Conservation (phyloP, 164 flowering plant species). For the Protea cynaroides region DNA sequence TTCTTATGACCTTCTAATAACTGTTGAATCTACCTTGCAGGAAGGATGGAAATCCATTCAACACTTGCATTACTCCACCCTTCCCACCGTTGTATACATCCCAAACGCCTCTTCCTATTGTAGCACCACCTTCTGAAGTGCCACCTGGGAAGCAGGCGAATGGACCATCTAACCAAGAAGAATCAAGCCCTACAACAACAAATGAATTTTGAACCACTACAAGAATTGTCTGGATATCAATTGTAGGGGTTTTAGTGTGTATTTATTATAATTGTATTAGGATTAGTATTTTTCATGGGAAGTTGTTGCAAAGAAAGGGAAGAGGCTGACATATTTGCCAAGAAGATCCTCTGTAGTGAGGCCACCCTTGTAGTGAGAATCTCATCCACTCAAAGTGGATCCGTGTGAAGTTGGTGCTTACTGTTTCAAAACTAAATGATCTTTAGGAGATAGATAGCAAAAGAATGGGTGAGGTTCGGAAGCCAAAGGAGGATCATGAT, state of each 20-base stretch:
- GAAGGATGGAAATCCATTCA: constrained; percentile 78
- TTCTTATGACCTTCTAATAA: constrained; percentile 3
- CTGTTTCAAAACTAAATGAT: no score
- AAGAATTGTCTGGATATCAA: constrained; percentile 29
- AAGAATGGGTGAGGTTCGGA: no score
- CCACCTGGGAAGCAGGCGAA: constrained; percentile 22
- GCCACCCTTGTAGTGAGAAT: no score
- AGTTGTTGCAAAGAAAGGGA: constrained; percentile 30
- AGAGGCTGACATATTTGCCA: constrained; percentile 13
- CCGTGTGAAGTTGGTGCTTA: no score
- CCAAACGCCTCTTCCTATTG: constrained; percentile 23
- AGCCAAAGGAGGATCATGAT: no score
- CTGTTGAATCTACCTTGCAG: constrained; percentile 37
- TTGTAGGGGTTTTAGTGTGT: constrained; percentile 32
- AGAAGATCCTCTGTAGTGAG: no score
- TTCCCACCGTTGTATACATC: not conserved
- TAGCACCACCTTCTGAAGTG: constrained; percentile 30
- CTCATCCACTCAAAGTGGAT: no score
- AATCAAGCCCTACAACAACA: constrained; percentile 12
- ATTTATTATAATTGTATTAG: constrained; percentile 27
- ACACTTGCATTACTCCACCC: constrained; percentile 36
- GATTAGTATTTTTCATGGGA: constrained; percentile 27
- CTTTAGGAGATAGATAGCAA: no score
- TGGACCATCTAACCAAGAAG: constrained; percentile 29
- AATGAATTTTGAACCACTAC: constrained; percentile 22